Evolutionary conservation across 805 yeast species (phyloP).

Genomic region (Myxozyma geophila): DNA sequence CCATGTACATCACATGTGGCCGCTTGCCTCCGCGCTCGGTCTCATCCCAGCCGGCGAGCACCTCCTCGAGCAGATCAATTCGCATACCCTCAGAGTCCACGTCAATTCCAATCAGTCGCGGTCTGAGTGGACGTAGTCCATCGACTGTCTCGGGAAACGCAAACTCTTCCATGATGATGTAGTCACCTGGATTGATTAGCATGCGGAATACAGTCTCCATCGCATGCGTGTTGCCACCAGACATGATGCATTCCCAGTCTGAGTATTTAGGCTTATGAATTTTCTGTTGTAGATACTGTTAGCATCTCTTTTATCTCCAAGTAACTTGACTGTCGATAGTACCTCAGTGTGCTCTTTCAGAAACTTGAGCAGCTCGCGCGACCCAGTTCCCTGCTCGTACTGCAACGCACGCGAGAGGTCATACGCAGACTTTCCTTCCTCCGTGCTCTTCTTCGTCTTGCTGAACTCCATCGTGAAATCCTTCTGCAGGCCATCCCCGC

Average conservation of each 20-base stretch:
- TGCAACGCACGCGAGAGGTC: constrained; percentile 85
- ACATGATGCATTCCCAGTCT: constrained; percentile 74
- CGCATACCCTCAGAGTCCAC: constrained; percentile 80
- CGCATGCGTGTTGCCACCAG: constrained; percentile 85
- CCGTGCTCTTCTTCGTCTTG: constrained; percentile 36
- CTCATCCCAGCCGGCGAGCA: constrained; percentile 71
- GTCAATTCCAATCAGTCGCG: constrained; percentile 69
- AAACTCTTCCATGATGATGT: constrained; percentile 80
- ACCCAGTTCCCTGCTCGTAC: constrained; percentile 86
- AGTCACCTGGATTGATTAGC: constrained; percentile 76
- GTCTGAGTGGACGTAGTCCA: constrained; percentile 73
- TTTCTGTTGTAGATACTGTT: neutral
- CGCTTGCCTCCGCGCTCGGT: constrained; percentile 51
- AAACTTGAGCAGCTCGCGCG: constrained; percentile 66
- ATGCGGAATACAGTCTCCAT: constrained; percentile 88
- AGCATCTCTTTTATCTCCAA: neutral
- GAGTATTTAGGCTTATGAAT: constrained; percentile 51
- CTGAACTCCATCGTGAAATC: constrained; percentile 14
- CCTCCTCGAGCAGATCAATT: constrained; percentile 67
- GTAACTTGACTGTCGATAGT: neutral
- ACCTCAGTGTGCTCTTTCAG: constrained; percentile 65
- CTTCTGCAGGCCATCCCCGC: constrained; percentile 64
- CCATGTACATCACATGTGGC: constrained; percentile 87
- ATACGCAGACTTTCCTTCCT: constrained; percentile 53
- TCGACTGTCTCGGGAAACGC: constrained; percentile 85